Conservation (phyloP, 805 yeast genomes). For the Teunomyces lycoperdinae region DNA sequence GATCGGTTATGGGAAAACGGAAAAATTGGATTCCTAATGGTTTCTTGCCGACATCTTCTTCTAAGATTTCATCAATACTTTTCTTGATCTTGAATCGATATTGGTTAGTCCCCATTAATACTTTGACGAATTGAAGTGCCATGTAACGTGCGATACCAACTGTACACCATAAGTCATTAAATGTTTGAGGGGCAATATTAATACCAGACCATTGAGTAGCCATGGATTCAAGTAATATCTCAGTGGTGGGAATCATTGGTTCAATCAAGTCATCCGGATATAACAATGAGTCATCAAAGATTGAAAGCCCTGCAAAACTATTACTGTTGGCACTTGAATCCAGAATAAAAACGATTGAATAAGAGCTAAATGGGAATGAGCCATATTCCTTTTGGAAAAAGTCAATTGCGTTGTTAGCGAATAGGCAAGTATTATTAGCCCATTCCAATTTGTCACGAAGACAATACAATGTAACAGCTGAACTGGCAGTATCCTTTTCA, state of each 20-base stretch:
- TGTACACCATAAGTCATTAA: constrained; percentile 86
- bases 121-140: constrained; percentile 67
- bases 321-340: constrained; percentile 46
- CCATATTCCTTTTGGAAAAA: constrained; percentile 86
- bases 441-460: constrained; percentile 55
- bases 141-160: constrained; percentile 82
- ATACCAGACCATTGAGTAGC: constrained; percentile 94
- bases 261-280: constrained; percentile 77
- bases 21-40: constrained; percentile 76
- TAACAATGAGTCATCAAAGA: constrained; percentile 57
- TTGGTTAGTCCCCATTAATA: constrained; percentile 81
- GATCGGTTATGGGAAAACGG: constrained; percentile 58
- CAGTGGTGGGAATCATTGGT: constrained; percentile 70
- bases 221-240: constrained; percentile 61
- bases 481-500: constrained; percentile 29
- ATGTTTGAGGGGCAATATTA: constrained; percentile 75
- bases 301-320: constrained; percentile 73
- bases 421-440: constrained; percentile 70
- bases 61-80: constrained; percentile 63
- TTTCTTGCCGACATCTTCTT: constrained; percentile 71
- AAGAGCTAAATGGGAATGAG: constrained; percentile 86
- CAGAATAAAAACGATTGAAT: constrained; percentile 70
- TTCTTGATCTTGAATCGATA: constrained; percentile 67
- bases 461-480: constrained; percentile 55
- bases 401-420: constrained; percentile 76